These are phyloP conservation scores for Hypoxylon crocopeplum DNA, from an alignment of 495 filamentous ascomycete species.

Conservation along the genomic window DNA sequence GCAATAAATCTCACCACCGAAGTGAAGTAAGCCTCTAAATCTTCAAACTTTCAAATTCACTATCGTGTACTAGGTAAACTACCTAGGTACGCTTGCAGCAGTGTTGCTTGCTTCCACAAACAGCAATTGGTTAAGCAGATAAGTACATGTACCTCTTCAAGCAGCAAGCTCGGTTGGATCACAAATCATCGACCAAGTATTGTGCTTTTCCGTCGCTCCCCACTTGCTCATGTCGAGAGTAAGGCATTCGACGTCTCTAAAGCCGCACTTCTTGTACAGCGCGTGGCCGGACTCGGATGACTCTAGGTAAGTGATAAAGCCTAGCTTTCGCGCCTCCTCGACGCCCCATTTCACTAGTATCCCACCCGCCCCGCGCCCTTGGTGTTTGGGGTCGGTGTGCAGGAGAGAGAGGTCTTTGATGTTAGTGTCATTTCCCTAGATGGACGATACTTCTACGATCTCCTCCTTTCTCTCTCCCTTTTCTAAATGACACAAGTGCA, in stretches of 20 bases:
- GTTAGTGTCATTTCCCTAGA: not conserved
- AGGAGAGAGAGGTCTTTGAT: conserved; percentile 36
- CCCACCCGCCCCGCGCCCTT: conserved; percentile 33
- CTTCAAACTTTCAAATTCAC: too few species aligned
- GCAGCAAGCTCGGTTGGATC: conserved; percentile 7
- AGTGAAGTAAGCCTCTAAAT: too few species aligned
- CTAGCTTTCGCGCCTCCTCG: conserved; percentile 31
- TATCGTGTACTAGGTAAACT: too few species aligned
- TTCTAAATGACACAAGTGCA: too few species aligned
- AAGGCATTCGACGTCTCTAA: conserved; percentile 33
- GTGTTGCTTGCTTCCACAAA: conserved; percentile 1
- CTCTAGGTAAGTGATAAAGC: conserved; percentile 40
- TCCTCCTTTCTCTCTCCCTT: too few species aligned
- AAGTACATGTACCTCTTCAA: not conserved
- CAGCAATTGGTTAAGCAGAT: too few species aligned
- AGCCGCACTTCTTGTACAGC: conserved; percentile 42
- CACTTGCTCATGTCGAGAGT: conserved; percentile 26
- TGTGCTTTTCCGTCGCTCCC: conserved; percentile 11
- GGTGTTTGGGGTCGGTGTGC: conserved; percentile 36
- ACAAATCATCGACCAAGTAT: conserved; percentile 26
- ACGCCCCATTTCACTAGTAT: conserved; percentile 33
- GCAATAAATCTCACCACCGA: too few species aligned
- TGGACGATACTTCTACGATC: too few species aligned
- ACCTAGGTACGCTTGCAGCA: too few species aligned
- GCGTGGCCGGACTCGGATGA: conserved; percentile 32